phyloP scores from a whole-genome alignment of 2,329 filamentous ascomycete genomes.

The Epichloe baconii region DNA sequence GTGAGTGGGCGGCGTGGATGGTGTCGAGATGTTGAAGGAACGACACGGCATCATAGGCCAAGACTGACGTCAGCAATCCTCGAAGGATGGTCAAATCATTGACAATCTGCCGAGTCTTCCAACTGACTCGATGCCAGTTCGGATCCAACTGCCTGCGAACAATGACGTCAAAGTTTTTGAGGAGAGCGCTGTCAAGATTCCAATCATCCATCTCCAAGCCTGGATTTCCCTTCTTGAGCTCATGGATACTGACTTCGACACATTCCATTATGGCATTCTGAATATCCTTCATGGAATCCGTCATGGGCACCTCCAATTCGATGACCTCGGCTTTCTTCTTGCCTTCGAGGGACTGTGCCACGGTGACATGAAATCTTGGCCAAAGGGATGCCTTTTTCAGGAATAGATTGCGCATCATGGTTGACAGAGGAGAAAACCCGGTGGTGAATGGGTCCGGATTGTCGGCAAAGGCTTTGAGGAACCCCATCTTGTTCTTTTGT shows the following conservation, averaged over 20 bases:
- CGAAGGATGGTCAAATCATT: slow-evolving; percentile 75
- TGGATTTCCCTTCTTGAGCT: slow-evolving; percentile 81
- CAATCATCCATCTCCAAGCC: slow-evolving; percentile 94
- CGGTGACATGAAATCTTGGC: slow-evolving; percentile 84
- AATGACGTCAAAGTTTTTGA: slow-evolving; percentile 83
- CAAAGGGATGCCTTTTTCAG: slow-evolving; percentile 79
- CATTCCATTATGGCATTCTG: slow-evolving; percentile 93
- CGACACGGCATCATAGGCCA: slow-evolving; percentile 79
- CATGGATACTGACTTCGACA: slow-evolving; percentile 85
- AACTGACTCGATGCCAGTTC: slow-evolving; percentile 93
- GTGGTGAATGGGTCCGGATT: slow-evolving; percentile 80
- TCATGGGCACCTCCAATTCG: slow-evolving; percentile 93
- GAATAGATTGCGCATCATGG: slow-evolving; percentile 83
- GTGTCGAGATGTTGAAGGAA: slow-evolving; percentile 92
- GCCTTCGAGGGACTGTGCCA: slow-evolving; percentile 80
- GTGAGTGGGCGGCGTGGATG: slow-evolving; percentile 80
- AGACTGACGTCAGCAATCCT: slow-evolving; percentile 65
- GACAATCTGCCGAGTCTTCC: slow-evolving; percentile 89
- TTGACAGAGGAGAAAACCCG: slow-evolving; percentile 77
- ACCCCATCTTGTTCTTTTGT: slow-evolving; percentile 86
- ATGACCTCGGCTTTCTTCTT: slow-evolving; percentile 93
- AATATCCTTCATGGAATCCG: slow-evolving; percentile 81
- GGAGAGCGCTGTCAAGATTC: slow-evolving; percentile 85
- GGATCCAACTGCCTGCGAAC: slow-evolving; percentile 84
- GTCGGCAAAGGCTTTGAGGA: slow-evolving; percentile 93